Conservation (phyloP, 306 rosid genomes). For the Hippophae gyantsensis region DNA sequence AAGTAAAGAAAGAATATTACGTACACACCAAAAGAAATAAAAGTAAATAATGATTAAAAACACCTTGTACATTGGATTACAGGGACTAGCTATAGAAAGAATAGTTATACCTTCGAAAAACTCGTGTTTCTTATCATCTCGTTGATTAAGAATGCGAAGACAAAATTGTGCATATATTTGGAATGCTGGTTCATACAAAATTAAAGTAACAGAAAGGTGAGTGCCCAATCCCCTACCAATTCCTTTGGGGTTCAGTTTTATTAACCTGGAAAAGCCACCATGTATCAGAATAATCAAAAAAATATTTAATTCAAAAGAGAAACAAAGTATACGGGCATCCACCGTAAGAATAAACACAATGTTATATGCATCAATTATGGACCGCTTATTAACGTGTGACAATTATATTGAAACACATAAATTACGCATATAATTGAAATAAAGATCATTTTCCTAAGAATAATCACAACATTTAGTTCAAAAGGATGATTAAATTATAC, state of each 20-base stretch:
- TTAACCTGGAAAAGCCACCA: too few species aligned
- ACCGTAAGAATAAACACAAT: background rate
- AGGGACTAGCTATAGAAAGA: too few species aligned
- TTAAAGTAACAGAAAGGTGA: conserved; percentile 25
- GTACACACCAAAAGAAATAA: too few species aligned
- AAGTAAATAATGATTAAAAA: too few species aligned
- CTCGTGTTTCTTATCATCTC: conserved; percentile 12
- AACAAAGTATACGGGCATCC: background rate
- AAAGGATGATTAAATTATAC: too few species aligned
- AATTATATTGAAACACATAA: too few species aligned
- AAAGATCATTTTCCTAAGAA: too few species aligned
- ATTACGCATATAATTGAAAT: too few species aligned
- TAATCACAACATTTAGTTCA: too few species aligned
- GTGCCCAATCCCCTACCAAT: conserved; percentile 15
- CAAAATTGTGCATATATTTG: conserved; percentile 31
- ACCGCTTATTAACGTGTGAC: too few species aligned
- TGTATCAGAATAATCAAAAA: conserved; percentile 22
- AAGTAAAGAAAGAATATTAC: too few species aligned
- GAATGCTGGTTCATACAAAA: conserved; percentile 18
- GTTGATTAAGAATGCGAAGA: conserved; percentile 34
- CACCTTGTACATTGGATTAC: background rate
- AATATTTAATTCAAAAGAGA: conserved; percentile 14
- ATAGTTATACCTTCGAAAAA: background rate
- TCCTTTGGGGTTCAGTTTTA: conserved; percentile 10
- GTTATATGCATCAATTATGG: too few species aligned